A percentile compares a stretch with the other conserved stretches of the same genome.
phyloP scores from a whole-genome alignment of 768 basidiomycete species.

The Pilatotrama ljubarskyi region DNA sequence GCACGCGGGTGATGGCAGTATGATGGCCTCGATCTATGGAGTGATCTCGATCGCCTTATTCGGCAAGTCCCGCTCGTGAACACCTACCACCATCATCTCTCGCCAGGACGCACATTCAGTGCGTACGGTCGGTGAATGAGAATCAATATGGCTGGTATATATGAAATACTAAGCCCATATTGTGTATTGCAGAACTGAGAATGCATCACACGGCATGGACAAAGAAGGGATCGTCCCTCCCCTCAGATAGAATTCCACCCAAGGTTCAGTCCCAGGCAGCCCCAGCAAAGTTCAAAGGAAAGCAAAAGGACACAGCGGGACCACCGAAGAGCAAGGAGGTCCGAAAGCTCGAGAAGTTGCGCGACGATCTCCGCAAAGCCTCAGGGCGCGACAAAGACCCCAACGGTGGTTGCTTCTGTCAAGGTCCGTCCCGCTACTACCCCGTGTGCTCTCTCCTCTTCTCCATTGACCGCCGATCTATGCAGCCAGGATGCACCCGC shows the following conservation, averaged over 20 bases:
- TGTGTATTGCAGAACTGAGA: too few species aligned
- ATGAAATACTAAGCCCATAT: too few species aligned
- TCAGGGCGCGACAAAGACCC: conserved; percentile 49
- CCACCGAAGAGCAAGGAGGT: conserved; percentile 51
- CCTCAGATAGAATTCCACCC: conserved; percentile 55
- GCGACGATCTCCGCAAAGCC: conserved; percentile 39
- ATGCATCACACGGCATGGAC: conserved; percentile 49
- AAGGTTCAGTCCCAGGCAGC: conserved; percentile 28
- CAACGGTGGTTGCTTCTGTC: conserved; percentile 70
- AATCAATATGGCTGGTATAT: too few species aligned
- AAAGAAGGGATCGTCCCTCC: conserved; percentile 45
- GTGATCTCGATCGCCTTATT: conserved; percentile 7
- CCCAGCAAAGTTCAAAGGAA: conserved; percentile 30
- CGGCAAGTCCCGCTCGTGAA: neutral
- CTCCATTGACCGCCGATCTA: neutral
- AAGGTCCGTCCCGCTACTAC: conserved; percentile 40
- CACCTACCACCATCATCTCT: neutral
- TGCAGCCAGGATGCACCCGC: conserved; percentile 53
- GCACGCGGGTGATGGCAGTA: neutral
- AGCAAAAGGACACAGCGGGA: conserved; percentile 27
- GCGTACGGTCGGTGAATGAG: too few species aligned
- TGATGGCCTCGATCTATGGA: conserved; percentile 1
- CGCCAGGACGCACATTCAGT: neutral
- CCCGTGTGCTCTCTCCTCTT: neutral
- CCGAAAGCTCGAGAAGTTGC: conserved; percentile 46